phyloP scores from a whole-genome alignment of 192 early-diverging fungal species.

The Coemansia sp. region DNA sequence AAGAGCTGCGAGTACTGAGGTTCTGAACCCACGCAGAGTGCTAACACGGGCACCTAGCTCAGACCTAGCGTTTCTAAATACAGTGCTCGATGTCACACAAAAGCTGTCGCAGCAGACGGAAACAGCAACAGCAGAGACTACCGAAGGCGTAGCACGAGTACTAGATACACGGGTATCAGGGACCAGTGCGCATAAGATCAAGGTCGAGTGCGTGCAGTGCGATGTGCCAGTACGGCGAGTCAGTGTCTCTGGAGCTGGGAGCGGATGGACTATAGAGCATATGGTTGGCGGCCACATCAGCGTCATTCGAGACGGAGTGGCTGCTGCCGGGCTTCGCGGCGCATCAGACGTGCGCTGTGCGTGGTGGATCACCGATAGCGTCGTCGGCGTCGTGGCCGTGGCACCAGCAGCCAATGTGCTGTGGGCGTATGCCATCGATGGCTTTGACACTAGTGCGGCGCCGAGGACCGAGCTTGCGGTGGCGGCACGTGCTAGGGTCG shows the following conservation, averaged over 20 bases:
- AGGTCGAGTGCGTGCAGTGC: constrained; percentile 1
- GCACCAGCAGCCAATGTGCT: constrained; percentile 2
- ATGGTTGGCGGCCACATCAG: constrained; percentile 4
- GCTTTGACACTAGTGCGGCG: neutral
- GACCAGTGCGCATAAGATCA: neutral
- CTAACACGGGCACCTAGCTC: constrained; percentile 43
- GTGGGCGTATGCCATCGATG: constrained; percentile 23
- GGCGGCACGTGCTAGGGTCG: constrained; percentile 7
- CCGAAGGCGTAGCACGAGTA: neutral
- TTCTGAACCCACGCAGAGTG: constrained; percentile 22
- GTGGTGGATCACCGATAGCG: constrained; percentile 32
- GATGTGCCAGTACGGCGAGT: neutral
- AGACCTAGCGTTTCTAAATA: constrained; percentile 40
- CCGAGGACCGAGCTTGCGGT: constrained; percentile 8
- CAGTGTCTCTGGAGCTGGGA: constrained; percentile 1
- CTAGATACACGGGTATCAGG: constrained; percentile 10
- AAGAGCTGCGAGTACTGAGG: constrained; percentile 7
- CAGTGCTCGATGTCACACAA: constrained; percentile 29
- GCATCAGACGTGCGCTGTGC: constrained; percentile 18
- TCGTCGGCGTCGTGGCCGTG: constrained; percentile 21
- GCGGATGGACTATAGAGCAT: constrained; percentile 19
- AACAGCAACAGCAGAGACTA: neutral
- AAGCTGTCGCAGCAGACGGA: neutral
- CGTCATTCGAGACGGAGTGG: constrained; percentile 10
- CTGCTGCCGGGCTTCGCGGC: neutral